phyloP scores from a whole-genome alignment of 2,329 filamentous ascomycete species.

The Colletotrichum salicis region DNA sequence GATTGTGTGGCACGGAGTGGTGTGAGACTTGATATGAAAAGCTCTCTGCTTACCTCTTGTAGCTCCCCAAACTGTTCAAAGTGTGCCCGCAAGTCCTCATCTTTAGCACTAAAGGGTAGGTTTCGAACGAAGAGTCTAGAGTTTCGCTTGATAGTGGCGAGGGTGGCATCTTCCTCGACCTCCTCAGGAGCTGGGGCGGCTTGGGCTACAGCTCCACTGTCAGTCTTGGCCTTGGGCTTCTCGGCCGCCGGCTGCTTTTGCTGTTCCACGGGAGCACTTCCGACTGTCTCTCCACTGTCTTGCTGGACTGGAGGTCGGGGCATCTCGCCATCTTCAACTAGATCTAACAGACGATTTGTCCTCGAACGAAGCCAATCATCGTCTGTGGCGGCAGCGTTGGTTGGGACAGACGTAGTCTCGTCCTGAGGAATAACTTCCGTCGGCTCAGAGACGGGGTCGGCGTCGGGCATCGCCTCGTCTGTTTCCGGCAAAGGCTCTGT shows the following conservation, averaged over 20 bases:
- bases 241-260: constrained; percentile 26
- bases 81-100: constrained; percentile 78
- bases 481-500: constrained; percentile 32
- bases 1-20: constrained; percentile 24
- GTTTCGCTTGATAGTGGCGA: constrained; percentile 75
- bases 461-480: constrained; percentile 26
- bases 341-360: constrained; percentile 85
- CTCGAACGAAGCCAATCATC: constrained; percentile 92
- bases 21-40: constrained; percentile 34
- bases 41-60: constrained; percentile 80
- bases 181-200: constrained; percentile 35
- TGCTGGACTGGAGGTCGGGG: constrained; percentile 37
- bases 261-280: background rate
- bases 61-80: constrained; percentile 80
- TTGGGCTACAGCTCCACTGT: constrained; percentile 42
- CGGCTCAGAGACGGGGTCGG: constrained; percentile 12
- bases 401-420: constrained; percentile 1
- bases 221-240: constrained; percentile 35
- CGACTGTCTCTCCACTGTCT: constrained; percentile 33
- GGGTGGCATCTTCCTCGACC: constrained; percentile 52
- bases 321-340: constrained; percentile 79
- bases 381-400: constrained; percentile 67
- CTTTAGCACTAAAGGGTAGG: constrained; percentile 80
- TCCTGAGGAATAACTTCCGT: constrained; percentile 28
- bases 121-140: constrained; percentile 90